These are phyloP conservation scores for Fraxinus ornus DNA, from an alignment of 305 asterid species.

Conservation along the genomic window DNA sequence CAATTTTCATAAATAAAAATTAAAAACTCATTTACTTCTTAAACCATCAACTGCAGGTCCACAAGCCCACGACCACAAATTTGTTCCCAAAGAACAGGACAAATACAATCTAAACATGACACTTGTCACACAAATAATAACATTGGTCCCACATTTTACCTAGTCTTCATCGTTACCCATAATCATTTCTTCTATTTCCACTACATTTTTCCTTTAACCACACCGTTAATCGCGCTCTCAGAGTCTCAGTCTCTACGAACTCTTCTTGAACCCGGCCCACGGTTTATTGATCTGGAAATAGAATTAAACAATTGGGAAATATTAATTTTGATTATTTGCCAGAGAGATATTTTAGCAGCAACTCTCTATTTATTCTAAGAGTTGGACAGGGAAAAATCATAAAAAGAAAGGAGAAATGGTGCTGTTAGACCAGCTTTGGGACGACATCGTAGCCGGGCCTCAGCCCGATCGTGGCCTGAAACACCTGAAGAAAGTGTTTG, in stretches of 20 bases:
- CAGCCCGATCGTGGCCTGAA: conserved; percentile 81
- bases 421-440: conserved; percentile 88
- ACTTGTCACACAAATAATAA: not conserved
- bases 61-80: not conserved
- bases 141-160: not conserved
- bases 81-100: not conserved
- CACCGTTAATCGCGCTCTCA: not conserved
- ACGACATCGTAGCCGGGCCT: conserved; percentile 89
- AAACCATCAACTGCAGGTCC: not conserved
- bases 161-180: not conserved
- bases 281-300: conserved; percentile 20
- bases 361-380: conserved; percentile 24
- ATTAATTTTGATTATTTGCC: not conserved
- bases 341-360: conserved; percentile 43
- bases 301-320: conserved; percentile 17
- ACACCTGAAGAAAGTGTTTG: conserved; percentile 58
- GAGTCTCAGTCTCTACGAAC: not conserved
- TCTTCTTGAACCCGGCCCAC: not conserved
- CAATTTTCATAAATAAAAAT: not conserved
- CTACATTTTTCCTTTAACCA: not conserved
- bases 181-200: not conserved
- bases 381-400: not conserved
- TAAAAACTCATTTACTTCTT: not conserved
- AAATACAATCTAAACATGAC: not conserved
- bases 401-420: conserved; percentile 44